Evolutionary conservation across 78 protist genomes (phyloP).

Genomic region (Dictyostelium capitatum): DNA sequence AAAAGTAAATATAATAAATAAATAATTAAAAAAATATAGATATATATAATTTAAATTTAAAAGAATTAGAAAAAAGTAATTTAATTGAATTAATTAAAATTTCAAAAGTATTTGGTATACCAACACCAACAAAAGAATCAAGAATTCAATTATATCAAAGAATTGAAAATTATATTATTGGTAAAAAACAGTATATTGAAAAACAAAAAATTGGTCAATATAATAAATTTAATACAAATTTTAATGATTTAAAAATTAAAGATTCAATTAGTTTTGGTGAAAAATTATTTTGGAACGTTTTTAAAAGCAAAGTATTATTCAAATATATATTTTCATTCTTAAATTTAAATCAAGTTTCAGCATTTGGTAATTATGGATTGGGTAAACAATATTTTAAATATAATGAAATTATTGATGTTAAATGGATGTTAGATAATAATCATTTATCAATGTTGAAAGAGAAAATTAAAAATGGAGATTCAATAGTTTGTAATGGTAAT

Average conservation of each 20-base stretch:
- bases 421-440: constrained; percentile 7
- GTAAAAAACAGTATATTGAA: background rate
- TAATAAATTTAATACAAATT: background rate
- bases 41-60: background rate
- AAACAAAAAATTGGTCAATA: background rate
- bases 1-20: too few species aligned
- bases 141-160: background rate
- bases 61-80: background rate
- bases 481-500: background rate
- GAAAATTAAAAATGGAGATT: background rate
- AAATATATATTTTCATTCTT: background rate
- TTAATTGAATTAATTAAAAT: background rate
- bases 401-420: background rate
- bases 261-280: background rate
- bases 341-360: background rate
- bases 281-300: background rate
- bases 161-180: background rate
- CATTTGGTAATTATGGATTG: background rate
- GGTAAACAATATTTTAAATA: background rate
- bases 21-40: background rate
- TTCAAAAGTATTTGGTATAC: background rate
- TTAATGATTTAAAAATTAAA: background rate
- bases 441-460: background rate
- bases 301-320: background rate
- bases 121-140: background rate